These are phyloP conservation scores for Xylaria telfairii DNA, from an alignment of 495 filamentous ascomycete genomes.

Conservation along the genomic window DNA sequence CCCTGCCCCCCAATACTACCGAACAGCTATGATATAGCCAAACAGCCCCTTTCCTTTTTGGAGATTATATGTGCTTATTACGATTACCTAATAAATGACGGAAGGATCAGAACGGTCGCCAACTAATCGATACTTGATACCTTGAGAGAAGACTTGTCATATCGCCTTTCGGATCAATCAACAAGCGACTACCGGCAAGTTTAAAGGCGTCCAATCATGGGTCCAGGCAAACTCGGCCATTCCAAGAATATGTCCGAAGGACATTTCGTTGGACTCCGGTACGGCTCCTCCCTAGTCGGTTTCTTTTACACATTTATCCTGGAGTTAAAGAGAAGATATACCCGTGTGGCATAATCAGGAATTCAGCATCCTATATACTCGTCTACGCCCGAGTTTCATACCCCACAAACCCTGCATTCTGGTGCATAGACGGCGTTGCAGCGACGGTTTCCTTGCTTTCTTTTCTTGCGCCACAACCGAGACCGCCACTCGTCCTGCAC, in stretches of 20 bases:
- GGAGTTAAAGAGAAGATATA: conserved; percentile 23
- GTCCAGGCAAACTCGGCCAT: not conserved
- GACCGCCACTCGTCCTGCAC: not conserved
- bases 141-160: conserved; percentile 3
- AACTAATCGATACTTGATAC: conserved; percentile 15
- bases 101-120: not conserved
- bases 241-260: not conserved
- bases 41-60: not conserved
- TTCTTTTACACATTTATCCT: conserved; percentile 16
- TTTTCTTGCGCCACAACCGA: conserved; percentile 6
- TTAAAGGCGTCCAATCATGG: not conserved
- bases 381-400: conserved; percentile 21
- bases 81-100: conserved; percentile 5
- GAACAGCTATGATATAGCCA: not conserved
- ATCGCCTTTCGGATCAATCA: not conserved
- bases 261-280: not conserved
- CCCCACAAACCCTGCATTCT: conserved; percentile 22
- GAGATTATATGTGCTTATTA: conserved; percentile 8
- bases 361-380: conserved; percentile 23
- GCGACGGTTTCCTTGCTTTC: conserved; percentile 20
- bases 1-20: not conserved
- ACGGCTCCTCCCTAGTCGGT: not conserved
- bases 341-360: conserved; percentile 19
- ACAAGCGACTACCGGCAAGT: not conserved
- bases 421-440: conserved; percentile 30